Evolutionary conservation across 371 early-diverging fungal species (phyloP), one percentile per base, ranked within the genome.

Genomic region (Quaeritorhiza haematococci): DNA sequence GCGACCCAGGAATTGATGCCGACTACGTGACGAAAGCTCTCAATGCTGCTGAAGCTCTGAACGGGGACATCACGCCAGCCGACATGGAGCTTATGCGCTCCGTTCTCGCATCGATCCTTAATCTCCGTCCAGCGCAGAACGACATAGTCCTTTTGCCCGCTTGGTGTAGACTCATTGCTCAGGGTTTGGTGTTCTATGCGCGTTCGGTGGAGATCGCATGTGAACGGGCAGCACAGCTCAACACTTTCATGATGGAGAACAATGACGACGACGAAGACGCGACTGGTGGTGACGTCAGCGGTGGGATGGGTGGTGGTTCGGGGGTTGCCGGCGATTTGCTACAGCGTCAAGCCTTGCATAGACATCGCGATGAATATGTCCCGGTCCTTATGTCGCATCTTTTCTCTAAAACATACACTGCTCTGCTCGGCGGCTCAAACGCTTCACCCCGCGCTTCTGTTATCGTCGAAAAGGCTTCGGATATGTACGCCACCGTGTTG

Each of bases 131-230:
- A 34, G 87, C 88, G 60, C 76, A 80, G 47, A 86, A 90, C 58
- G 96, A 96, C 64, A 82, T 80, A 10, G 74, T 82, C 33, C 75
- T 91, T 49, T 78, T 84, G 60, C 89, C 89, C 23, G 68, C 90
- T n/a, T 95, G 96, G 96, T 68, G 94, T 45, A 74, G 83, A 54
- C 83, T 93, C 45, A 78, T 93, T 19, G 75, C 80, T 30, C 82
- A 82, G 45, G 90, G 91, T 3, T 91, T 88, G 64, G 68, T 73
- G 45, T 68, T 58, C 30, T 56, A 71, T 6, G 53, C 76, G 1
- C 6, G 43, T 26, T 6, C n/a, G 27, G 19, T n/a, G 8, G 51
- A 50, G 23, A 7, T 23, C 8, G 51, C n/a, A 27, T n/a, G 6
- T 27, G n/a, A 6, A 34, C 23, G 27, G 8, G 51, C 33, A 34